These are phyloP conservation scores for Candida corydali DNA, from an alignment of 805 yeast species.

Conservation along the genomic window DNA sequence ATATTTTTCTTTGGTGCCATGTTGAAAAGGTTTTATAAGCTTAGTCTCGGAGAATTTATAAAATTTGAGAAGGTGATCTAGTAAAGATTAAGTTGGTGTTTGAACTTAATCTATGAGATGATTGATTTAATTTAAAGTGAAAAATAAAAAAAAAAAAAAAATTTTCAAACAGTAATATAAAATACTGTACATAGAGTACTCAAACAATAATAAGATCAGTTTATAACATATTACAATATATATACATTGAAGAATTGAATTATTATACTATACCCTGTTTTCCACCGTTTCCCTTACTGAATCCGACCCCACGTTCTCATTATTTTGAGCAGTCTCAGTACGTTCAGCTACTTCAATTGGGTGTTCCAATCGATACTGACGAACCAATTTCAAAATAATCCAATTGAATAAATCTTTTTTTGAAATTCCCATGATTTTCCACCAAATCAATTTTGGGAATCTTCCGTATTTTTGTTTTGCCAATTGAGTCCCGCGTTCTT, in stretches of 20 bases:
- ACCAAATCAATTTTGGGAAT: constrained; percentile 37
- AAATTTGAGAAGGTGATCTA: too few species aligned
- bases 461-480: constrained; percentile 32
- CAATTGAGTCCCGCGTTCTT: constrained; percentile 38
- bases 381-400: constrained; percentile 33
- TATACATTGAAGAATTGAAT: constrained; percentile 4
- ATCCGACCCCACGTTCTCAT: too few species aligned
- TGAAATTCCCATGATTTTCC: constrained; percentile 56
- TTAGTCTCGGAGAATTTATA: too few species aligned
- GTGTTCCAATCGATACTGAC: constrained; percentile 12
- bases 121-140: neutral
- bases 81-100: neutral
- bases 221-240: too few species aligned
- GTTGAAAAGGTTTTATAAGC: too few species aligned
- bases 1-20: constrained; percentile 51
- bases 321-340: constrained; percentile 2
- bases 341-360: constrained; percentile 1
- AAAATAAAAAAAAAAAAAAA: constrained; percentile 1
- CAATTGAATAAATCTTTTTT: constrained; percentile 46
- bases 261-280: constrained; percentile 6
- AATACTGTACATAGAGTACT: constrained; percentile 5
- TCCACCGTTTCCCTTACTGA: constrained; percentile 8
- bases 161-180: constrained; percentile 5
- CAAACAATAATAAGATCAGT: too few species aligned
- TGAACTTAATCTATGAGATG: constrained; percentile 2